phyloP scores from a whole-genome alignment of 805 yeast genomes.

The Maudiozyma barnettii region DNA sequence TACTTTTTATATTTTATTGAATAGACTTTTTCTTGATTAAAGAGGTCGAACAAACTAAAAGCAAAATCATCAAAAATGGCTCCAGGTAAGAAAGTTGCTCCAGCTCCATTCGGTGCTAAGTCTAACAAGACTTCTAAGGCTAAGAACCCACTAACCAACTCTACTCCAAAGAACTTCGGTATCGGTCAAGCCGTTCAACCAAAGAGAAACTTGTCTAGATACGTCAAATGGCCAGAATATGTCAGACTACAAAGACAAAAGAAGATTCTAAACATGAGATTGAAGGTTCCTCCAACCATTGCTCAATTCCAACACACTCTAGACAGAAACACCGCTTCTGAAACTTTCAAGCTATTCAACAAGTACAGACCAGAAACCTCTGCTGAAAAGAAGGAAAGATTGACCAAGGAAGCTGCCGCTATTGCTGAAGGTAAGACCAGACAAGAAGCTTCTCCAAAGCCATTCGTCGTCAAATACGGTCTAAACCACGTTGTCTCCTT shows the following conservation, averaged over 20 bases:
- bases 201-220: conserved; percentile 91
- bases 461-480: conserved; percentile 96
- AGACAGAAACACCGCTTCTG: conserved; percentile 98
- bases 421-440: conserved; percentile 96
- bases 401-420: conserved; percentile 97
- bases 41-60: neutral
- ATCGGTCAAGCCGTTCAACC: conserved; percentile 94
- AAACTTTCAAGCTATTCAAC: conserved; percentile 93
- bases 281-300: conserved; percentile 98
- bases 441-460: conserved; percentile 94
- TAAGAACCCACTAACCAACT: conserved; percentile 80
- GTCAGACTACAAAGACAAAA: conserved; percentile 98
- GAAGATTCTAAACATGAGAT: conserved; percentile 89
- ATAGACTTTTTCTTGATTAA: too few relatives aligned
- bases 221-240: conserved; percentile 98
- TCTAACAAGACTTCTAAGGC: conserved; percentile 45
- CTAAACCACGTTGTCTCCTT: conserved; percentile 97
- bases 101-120: conserved; percentile 91
- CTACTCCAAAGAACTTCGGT: conserved; percentile 89
- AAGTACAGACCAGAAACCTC: conserved; percentile 98
- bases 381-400: conserved; percentile 98
- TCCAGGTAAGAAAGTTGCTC: conserved; percentile 83
- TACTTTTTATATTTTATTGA: too few relatives aligned
- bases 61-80: conserved; percentile 30
- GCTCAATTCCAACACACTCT: conserved; percentile 92